Conservation (phyloP, 768 basidiomycete genomes). For the Serpula lacrymans region DNA sequence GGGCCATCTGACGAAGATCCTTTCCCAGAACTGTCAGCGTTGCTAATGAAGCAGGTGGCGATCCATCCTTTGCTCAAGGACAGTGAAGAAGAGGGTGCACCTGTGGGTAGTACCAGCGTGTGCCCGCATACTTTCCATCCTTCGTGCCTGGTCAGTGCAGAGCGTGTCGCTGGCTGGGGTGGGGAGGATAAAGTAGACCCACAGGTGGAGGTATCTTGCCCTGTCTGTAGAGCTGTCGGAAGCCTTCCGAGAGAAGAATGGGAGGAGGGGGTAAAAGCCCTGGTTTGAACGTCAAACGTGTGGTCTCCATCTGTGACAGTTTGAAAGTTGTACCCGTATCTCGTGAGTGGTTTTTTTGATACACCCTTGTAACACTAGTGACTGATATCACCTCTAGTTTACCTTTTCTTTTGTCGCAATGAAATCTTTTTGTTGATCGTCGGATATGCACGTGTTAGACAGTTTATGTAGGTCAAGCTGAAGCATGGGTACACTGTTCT, state of each 20-base stretch:
- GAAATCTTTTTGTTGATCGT: too few species aligned
- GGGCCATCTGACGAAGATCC: conserved; percentile 77
- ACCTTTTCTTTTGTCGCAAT: too few species aligned
- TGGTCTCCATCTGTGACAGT: background rate
- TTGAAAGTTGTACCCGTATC: background rate
- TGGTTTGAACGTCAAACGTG: conserved; percentile 14
- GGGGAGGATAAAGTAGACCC: conserved; percentile 38
- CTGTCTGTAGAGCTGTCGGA: conserved; percentile 66
- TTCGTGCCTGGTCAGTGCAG: conserved; percentile 66
- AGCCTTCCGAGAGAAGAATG: conserved; percentile 58
- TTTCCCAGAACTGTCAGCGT: conserved; percentile 26
- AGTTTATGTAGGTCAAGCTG: too few species aligned
- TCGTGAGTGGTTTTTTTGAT: conserved; percentile 8
- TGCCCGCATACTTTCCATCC: conserved; percentile 73
- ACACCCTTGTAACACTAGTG: too few species aligned
- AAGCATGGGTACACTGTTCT: too few species aligned
- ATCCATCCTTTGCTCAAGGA: conserved; percentile 21
- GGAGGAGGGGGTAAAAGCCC: conserved; percentile 42
- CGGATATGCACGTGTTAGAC: too few species aligned
- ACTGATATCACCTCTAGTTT: too few species aligned
- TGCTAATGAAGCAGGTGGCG: conserved; percentile 15
- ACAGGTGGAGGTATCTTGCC: conserved; percentile 68
- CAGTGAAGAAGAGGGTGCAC: conserved; percentile 14
- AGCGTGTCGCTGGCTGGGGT: conserved; percentile 62
- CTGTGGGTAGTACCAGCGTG: conserved; percentile 23